Percentiles rank a stretch among this genome's conserved stretches.
Conservation (phyloP, 345 rosid genomes). For the Pseudoturritis turrita region DNA sequence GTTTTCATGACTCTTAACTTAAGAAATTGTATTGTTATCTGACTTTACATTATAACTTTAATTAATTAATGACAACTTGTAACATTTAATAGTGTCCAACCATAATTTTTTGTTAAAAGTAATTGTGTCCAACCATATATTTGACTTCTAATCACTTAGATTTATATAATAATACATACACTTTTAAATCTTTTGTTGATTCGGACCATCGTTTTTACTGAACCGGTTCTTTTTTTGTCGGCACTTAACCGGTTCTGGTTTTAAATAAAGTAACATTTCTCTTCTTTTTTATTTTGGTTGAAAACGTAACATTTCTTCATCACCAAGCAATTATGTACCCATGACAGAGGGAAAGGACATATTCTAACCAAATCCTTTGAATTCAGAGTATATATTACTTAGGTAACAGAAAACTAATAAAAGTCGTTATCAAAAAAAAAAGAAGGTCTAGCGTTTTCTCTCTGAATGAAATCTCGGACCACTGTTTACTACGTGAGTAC, state of each 20-base stretch:
- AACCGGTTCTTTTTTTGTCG: too few species aligned
- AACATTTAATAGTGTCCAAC: constrained; percentile 12
- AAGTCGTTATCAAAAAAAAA: too few species aligned
- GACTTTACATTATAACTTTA: not conserved
- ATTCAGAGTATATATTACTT: not conserved
- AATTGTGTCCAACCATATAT: constrained; percentile 9
- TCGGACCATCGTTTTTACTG: too few species aligned
- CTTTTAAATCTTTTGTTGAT: too few species aligned
- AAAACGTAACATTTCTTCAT: not conserved
- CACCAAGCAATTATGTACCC: not conserved
- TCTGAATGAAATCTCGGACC: too few species aligned
- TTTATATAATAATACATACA: not conserved
- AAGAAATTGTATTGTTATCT: not conserved
- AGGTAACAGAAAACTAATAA: not conserved
- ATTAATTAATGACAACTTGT: not conserved
- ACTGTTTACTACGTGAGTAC: not conserved
- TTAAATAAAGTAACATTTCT: too few species aligned
- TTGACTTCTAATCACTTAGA: constrained; percentile 1
- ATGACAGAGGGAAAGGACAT: not conserved
- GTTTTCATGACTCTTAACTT: too few species aligned
- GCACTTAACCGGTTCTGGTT: too few species aligned
- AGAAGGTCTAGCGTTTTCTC: too few species aligned
- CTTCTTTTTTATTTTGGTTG: too few species aligned
- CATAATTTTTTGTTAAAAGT: too few species aligned
- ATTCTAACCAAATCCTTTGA: constrained; percentile 17